These are phyloP conservation scores for Protostelium mycophagum DNA, from an alignment of 78 protist species.

Conservation along the genomic window DNA sequence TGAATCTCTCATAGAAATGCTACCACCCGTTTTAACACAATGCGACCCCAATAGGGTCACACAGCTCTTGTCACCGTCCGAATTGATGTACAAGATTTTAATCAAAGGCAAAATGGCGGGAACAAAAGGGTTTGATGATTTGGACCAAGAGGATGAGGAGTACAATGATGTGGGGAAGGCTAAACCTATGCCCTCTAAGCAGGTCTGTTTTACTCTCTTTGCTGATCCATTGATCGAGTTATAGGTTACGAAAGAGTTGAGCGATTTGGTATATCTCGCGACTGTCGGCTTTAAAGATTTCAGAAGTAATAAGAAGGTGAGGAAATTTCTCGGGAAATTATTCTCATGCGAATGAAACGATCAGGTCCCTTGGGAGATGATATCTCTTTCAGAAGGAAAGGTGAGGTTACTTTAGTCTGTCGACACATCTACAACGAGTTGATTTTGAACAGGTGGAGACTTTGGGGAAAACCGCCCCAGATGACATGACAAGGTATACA, in stretches of 20 bases:
- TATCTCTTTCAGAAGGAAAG: slow-evolving; percentile 43
- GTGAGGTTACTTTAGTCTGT: slow-evolving; percentile 16
- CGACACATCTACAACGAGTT: not conserved
- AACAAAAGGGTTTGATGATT: not conserved
- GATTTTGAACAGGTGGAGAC: not conserved
- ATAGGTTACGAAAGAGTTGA: not conserved
- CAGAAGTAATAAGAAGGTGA: not conserved
- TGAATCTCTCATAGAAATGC: no score
- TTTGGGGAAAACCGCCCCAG: not conserved
- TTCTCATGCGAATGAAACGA: not conserved
- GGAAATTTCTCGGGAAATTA: not conserved
- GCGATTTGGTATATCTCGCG: not conserved
- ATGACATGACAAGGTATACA: slow-evolving; percentile 18
- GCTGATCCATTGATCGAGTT: not conserved
- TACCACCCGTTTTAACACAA: no score
- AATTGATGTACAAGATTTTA: not conserved
- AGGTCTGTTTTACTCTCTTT: not conserved
- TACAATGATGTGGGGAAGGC: not conserved
- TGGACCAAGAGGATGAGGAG: not conserved
- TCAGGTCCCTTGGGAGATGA: not conserved
- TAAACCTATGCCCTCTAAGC: not conserved
- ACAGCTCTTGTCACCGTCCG: not conserved
- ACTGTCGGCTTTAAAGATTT: not conserved
- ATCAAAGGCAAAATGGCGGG: not conserved
- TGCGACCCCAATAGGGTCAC: not conserved